A percentile compares a stretch with the other conserved stretches of the same genome.
phyloP scores from a whole-genome alignment of 768 basidiomycete genomes.

The Coprinellus aureogranulatus region DNA sequence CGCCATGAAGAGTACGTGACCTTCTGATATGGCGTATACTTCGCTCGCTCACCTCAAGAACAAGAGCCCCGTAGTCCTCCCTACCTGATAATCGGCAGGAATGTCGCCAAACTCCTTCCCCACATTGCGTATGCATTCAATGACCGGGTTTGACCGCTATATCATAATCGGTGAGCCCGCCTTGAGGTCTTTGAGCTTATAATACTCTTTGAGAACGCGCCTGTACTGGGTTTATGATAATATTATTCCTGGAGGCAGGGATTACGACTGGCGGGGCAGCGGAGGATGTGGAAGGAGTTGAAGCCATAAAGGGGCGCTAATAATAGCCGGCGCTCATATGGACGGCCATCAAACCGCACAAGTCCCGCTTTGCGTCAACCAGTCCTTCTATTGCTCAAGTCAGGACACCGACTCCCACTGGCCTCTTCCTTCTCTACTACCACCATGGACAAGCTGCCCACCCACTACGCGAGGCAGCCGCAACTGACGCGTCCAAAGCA shows the following conservation, averaged over 20 bases:
- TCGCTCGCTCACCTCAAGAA: conserved; percentile 85
- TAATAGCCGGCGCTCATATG: conserved; percentile 2
- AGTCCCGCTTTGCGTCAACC: not conserved
- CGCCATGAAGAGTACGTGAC: too few relatives aligned
- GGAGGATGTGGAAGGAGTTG: conserved; percentile 15
- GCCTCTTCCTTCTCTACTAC: conserved; percentile 1
- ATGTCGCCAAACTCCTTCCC: conserved; percentile 95
- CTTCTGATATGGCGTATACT: too few relatives aligned
- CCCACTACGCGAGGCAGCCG: conserved; percentile 14
- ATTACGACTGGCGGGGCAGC: conserved; percentile 55
- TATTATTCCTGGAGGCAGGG: conserved; percentile 62
- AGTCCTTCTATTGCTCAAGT: not conserved
- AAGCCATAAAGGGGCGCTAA: conserved; percentile 6
- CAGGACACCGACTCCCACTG: too few relatives aligned
- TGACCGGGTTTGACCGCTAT: conserved; percentile 85
- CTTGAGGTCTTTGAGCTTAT: not conserved
- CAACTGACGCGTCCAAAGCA: conserved; percentile 2
- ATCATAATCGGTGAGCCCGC: not conserved
- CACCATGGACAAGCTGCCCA: conserved; percentile 35
- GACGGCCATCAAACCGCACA: not conserved
- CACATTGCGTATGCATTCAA: conserved; percentile 83
- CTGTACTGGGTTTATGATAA: conserved; percentile 62
- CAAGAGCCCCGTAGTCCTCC: conserved; percentile 86
- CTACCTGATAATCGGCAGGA: conserved; percentile 92
- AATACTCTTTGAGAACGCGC: conserved; percentile 29